A percentile compares a stretch with the other conserved stretches of the same genome.
These are phyloP conservation scores for Pseudomassariella vexata DNA, from an alignment of 2,329 filamentous ascomycete species.

Conservation along the genomic window DNA sequence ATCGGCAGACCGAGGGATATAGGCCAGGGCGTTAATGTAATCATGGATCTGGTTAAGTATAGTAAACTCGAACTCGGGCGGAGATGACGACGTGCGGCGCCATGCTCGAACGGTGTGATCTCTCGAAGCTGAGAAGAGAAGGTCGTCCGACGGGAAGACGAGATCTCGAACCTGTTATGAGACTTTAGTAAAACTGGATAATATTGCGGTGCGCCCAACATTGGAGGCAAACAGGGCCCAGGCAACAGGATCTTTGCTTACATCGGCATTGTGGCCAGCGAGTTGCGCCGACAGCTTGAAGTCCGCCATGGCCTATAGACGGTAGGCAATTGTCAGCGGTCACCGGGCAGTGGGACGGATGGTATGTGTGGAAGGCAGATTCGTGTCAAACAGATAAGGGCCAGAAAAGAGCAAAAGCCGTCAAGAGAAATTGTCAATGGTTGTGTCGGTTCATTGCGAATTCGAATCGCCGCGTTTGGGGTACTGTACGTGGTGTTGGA, in stretches of 20 bases:
- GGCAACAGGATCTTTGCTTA: slow-evolving; percentile 37
- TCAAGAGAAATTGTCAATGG: too few species aligned
- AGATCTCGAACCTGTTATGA: slow-evolving; percentile 73
- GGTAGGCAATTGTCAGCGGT: too few species aligned
- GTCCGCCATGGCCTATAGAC: slow-evolving; percentile 54
- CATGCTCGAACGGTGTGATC: slow-evolving; percentile 88
- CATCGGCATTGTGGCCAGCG: slow-evolving; percentile 87
- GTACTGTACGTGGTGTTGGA: too few species aligned
- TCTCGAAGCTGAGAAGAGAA: slow-evolving; percentile 79
- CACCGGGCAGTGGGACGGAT: too few species aligned
- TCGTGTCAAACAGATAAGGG: too few species aligned
- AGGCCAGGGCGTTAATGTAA: slow-evolving; percentile 83
- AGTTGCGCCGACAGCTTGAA: slow-evolving; percentile 93
- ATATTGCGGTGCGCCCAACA: background rate
- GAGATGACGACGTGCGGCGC: slow-evolving; percentile 61
- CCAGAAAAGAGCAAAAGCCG: too few species aligned
- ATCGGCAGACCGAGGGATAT: slow-evolving; percentile 60
- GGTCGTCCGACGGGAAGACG: slow-evolving; percentile 65
- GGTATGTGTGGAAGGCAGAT: too few species aligned
- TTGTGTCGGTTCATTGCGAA: too few species aligned
- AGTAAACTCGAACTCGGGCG: slow-evolving; percentile 69
- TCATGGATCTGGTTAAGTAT: slow-evolving; percentile 74
- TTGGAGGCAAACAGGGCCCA: slow-evolving; percentile 1
- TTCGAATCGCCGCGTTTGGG: too few species aligned
- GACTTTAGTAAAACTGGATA: background rate